phyloP scores from a whole-genome alignment of 2,329 filamentous ascomycete species.

The Neoascochyta sp. region DNA sequence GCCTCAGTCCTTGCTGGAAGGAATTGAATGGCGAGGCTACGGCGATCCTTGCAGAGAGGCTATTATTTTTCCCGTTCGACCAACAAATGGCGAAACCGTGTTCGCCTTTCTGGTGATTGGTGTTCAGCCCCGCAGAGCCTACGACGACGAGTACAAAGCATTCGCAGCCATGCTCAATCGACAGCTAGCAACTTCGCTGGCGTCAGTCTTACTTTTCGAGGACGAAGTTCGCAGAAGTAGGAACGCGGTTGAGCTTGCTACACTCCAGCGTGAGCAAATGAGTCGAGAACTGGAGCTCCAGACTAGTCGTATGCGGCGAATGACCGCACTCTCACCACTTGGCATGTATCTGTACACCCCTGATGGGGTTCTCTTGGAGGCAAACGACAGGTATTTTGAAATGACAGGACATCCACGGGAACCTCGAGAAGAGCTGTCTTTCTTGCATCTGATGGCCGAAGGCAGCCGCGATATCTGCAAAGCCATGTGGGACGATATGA shows the following conservation, averaged over 20 bases:
- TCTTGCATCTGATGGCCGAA: constrained; percentile 42
- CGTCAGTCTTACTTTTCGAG: constrained; percentile 32
- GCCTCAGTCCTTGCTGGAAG: constrained; percentile 25
- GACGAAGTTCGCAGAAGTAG: constrained; percentile 31
- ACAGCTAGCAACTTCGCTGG: constrained; percentile 32
- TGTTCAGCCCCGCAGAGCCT: constrained; percentile 32
- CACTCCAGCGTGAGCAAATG: constrained; percentile 27
- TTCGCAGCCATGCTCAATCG: constrained; percentile 32
- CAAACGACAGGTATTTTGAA: constrained; percentile 48
- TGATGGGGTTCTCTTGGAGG: constrained; percentile 41
- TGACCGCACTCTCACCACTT: constrained; percentile 33
- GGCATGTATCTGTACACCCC: constrained; percentile 36
- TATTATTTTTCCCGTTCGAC: constrained; percentile 31
- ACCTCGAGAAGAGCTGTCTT: constrained; percentile 41
- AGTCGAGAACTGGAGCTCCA: constrained; percentile 27
- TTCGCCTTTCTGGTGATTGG: constrained; percentile 33
- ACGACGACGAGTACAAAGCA: constrained; percentile 31
- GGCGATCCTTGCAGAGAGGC: constrained; percentile 33
- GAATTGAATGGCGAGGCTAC: constrained; percentile 32
- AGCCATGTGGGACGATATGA: constrained; percentile 41
- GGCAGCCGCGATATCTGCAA: constrained; percentile 31
- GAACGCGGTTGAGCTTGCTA: constrained; percentile 24
- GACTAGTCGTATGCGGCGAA: constrained; percentile 32
- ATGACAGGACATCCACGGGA: constrained; percentile 46
- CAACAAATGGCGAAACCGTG: constrained; percentile 29